These are phyloP conservation scores for Phytomonas francai DNA, from an alignment of 208 protist species.

Conservation along the genomic window DNA sequence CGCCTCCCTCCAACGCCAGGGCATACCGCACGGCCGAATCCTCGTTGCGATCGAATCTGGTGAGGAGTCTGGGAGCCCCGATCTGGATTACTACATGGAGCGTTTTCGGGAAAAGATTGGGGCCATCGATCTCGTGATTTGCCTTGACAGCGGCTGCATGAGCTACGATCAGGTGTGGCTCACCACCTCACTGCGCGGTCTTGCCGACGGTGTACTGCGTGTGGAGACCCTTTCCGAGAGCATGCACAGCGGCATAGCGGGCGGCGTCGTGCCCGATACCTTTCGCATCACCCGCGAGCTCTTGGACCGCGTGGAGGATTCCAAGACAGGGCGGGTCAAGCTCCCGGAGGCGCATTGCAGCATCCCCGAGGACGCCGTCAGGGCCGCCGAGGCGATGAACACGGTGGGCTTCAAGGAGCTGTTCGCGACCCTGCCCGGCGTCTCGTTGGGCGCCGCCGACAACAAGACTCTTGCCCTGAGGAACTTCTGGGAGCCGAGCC, in stretches of 20 bases:
- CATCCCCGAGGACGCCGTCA: conserved; percentile 68
- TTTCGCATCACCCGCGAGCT: conserved; percentile 90
- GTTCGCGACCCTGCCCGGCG: conserved; percentile 34
- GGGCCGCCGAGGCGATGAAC: conserved; percentile 43
- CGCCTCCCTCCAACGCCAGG: conserved; percentile 64
- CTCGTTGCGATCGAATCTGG: conserved; percentile 87
- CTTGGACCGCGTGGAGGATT: conserved; percentile 89
- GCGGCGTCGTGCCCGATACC: conserved; percentile 91
- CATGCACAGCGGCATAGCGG: conserved; percentile 88
- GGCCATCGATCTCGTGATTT: conserved; percentile 87
- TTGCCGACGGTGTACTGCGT: conserved; percentile 69
- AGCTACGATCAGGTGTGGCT: conserved; percentile 95
- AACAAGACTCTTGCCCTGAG: conserved; percentile 77
- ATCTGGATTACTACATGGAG: conserved; percentile 83
- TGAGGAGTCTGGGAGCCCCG: conserved; percentile 87
- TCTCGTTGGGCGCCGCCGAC: conserved; percentile 27
- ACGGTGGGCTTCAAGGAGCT: conserved; percentile 52
- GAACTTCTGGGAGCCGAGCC: conserved; percentile 90
- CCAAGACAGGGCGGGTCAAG: conserved; percentile 83
- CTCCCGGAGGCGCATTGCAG: conserved; percentile 74
- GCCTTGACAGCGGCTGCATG: conserved; percentile 89
- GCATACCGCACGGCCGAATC: conserved; percentile 72
- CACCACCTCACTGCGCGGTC: conserved; percentile 90
- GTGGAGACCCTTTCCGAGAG: conserved; percentile 83
- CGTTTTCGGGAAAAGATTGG: conserved; percentile 53